Evolutionary conservation across 129 eudicot species (phyloP).

Genomic region (Escallonia herrerae): DNA sequence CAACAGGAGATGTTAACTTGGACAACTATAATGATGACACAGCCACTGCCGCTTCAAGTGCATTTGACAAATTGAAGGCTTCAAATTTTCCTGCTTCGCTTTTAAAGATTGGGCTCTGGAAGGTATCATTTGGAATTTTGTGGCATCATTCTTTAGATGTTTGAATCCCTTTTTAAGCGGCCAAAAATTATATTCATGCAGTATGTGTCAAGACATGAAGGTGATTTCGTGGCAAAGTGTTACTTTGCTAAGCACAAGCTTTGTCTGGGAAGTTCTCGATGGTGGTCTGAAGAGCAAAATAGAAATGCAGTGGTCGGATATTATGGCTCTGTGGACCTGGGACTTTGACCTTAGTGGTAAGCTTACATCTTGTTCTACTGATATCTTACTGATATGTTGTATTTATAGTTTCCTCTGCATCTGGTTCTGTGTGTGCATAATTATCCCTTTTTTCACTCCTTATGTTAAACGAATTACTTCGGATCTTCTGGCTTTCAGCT

Average conservation of each 20-base stretch:
- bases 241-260: slow-evolving; percentile 89
- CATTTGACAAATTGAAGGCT: slow-evolving; percentile 67
- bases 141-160: background rate
- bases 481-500: slow-evolving; percentile 37
- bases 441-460: too few relatives aligned
- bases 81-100: slow-evolving; percentile 61
- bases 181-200: slow-evolving; percentile 42
- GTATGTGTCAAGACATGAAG: slow-evolving; percentile 60
- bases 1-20: slow-evolving; percentile 19
- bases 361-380: background rate
- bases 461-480: too few relatives aligned
- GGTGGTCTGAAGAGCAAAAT: slow-evolving; percentile 74
- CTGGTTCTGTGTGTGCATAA: too few relatives aligned
- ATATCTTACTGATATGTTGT: too few relatives aligned
- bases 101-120: slow-evolving; percentile 76
- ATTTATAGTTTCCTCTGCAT: too few relatives aligned
- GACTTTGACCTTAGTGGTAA: slow-evolving; percentile 56
- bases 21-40: slow-evolving; percentile 26
- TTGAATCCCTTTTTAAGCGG: background rate
- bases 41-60: slow-evolving; percentile 22
- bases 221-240: slow-evolving; percentile 77
- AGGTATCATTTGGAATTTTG: slow-evolving; percentile 39
- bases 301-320: slow-evolving; percentile 83
- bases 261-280: slow-evolving; percentile 88
- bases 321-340: slow-evolving; percentile 48